These are phyloP conservation scores for Botryotinia narcissicola DNA, from an alignment of 2,329 filamentous ascomycete species.

Conservation along the genomic window DNA sequence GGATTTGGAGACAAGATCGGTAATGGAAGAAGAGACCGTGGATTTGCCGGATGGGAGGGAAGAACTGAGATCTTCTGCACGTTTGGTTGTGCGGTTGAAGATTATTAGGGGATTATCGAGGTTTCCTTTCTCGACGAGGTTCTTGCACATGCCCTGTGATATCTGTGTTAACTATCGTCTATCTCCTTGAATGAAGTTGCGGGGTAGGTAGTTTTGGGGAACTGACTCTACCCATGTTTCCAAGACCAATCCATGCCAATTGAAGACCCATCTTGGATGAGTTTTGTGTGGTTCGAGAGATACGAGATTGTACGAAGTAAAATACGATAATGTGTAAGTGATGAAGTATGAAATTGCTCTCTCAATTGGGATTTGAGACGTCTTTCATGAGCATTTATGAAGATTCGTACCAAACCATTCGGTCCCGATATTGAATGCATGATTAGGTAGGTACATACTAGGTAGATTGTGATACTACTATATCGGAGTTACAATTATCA, in stretches of 20 bases:
- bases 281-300: constrained; percentile 19
- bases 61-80: constrained; percentile 61
- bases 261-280: constrained; percentile 51
- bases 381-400: not conserved
- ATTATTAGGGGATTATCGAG: constrained; percentile 71
- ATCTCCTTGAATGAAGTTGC: not conserved
- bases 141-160: constrained; percentile 69
- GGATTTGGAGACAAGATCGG: constrained; percentile 63
- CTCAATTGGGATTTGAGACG: not conserved
- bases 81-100: constrained; percentile 73
- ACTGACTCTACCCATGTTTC: constrained; percentile 80
- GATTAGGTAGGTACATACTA: not conserved
- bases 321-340: not conserved
- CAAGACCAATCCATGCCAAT: constrained; percentile 77
- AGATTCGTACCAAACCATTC: not conserved
- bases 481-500: constrained; percentile 1
- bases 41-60: constrained; percentile 61
- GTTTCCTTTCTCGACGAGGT: constrained; percentile 73
- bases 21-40: constrained; percentile 60
- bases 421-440: not conserved
- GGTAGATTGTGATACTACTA: not conserved
- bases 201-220: constrained; percentile 22
- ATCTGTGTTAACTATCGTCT: constrained; percentile 2
- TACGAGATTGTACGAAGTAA: not conserved
- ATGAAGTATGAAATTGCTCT: not conserved